These are phyloP conservation scores for Talaromyces amestolkiae DNA, from an alignment of 2,329 filamentous ascomycete genomes.

Conservation along the genomic window DNA sequence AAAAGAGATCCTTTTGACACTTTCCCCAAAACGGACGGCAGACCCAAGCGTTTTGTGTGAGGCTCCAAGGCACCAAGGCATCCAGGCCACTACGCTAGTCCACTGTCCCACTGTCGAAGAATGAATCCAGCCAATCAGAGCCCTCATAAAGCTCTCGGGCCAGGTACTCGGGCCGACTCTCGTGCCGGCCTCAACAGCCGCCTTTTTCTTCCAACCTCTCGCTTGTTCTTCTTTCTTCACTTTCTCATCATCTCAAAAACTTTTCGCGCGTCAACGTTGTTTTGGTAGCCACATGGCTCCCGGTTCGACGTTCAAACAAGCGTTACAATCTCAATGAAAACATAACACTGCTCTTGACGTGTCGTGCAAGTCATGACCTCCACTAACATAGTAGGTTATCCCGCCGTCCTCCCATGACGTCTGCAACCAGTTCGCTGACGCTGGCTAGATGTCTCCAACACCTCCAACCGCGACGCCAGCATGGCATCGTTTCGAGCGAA, in stretches of 20 bases:
- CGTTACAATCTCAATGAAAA: conserved; percentile 12
- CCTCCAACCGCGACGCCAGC: conserved; percentile 69
- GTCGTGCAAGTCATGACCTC: conserved; percentile 36
- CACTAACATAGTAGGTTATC: conserved; percentile 42
- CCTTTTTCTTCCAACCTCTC: conserved; percentile 18
- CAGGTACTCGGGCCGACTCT: conserved; percentile 17
- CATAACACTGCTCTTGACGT: not conserved
- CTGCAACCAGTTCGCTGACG: conserved; percentile 37
- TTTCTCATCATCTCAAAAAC: conserved; percentile 12
- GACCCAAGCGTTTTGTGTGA: conserved; percentile 3
- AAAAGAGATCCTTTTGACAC: conserved; percentile 10
- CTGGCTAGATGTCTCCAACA: conserved; percentile 63
- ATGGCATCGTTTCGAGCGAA: conserved; percentile 73
- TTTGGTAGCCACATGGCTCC: conserved; percentile 31
- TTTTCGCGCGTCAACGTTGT: conserved; percentile 13
- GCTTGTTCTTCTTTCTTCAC: conserved; percentile 21
- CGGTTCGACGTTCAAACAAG: conserved; percentile 28
- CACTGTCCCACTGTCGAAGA: not conserved
- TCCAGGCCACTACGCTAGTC: not conserved
- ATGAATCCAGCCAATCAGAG: not conserved
- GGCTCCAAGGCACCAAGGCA: conserved; percentile 8
- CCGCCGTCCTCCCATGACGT: conserved; percentile 22
- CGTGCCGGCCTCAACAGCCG: conserved; percentile 12
- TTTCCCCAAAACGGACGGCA: conserved; percentile 11
- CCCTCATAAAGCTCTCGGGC: not conserved